Percentiles rank a stretch among this genome's conserved stretches.
These are phyloP conservation scores for Periconia digitata DNA, from an alignment of 2,329 filamentous ascomycete species.

Conservation along the genomic window DNA sequence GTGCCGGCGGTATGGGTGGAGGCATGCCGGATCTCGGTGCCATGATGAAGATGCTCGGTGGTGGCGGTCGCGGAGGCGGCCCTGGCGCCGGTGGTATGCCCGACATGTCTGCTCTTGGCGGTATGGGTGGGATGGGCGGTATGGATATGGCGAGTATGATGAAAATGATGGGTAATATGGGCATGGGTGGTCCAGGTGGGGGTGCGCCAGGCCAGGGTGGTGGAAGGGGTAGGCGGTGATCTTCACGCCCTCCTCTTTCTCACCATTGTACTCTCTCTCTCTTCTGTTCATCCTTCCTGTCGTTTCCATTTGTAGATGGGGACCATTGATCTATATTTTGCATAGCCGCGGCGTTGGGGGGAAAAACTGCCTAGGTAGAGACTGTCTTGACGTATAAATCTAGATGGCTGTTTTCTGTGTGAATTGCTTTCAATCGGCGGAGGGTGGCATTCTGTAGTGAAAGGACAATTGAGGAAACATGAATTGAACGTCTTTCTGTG, in stretches of 20 bases:
- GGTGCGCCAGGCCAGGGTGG: constrained; percentile 19
- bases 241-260: background rate
- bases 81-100: constrained; percentile 65
- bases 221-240: constrained; percentile 26
- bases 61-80: constrained; percentile 63
- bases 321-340: constrained; percentile 17
- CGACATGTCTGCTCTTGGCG: constrained; percentile 59
- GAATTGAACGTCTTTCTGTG: no score
- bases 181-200: constrained; percentile 13
- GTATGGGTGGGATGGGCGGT: constrained; percentile 61
- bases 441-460: no score
- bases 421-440: no score
- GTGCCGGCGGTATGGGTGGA: constrained; percentile 63
- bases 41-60: constrained; percentile 90
- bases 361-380: background rate
- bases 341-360: constrained; percentile 34
- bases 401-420: no score
- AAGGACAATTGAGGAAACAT: no score
- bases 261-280: background rate
- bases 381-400: no score
- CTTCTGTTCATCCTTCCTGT: background rate
- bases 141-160: constrained; percentile 55
- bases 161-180: constrained; percentile 40
- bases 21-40: constrained; percentile 78
- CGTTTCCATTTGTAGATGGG: no score